Base-by-base conservation (phyloP, 495 filamentous ascomycete genomes). In the Platismatia glauca region DNA sequence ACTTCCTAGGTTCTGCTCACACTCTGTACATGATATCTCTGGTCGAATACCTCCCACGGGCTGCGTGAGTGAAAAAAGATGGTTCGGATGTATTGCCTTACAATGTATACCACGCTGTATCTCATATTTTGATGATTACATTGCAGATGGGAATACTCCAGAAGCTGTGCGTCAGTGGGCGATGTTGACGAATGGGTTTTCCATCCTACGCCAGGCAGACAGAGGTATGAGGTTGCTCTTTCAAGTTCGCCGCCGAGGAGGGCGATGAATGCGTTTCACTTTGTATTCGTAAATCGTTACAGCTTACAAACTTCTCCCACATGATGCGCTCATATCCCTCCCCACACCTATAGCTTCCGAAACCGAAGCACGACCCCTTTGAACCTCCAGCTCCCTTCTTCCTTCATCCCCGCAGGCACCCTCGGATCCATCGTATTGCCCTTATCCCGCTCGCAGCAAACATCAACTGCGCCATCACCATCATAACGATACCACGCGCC, bases 31-130 rank as follows among this genome's bases (percentile, higher is more conserved):
- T 20, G 48, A 59, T 18, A 18, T 39, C 20, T 4, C 24, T 22
- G 31, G 37, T 27, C 38, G 60, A 33, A 29, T 37, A 52, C 27
- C 29, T 62, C 41, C 7, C 35, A 33, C 60, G 34, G 16, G 29
- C 34, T n/a, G n/a, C 12, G 11, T 20, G 24, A 41, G 13, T 12
- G 60, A 31, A 50, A 55, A 37, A 56, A 44, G 48, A 38, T 9
- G 35, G 7, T 31, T 55, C 29, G 6, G 4, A 18, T 56, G 37
- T 5, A 24, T 35, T 55, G 24, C 34, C 24, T 43, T 55, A 43
- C 12, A 11, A 58, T 62, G 50, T 56, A 56, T n/a, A 62, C 33
- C 29, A 55, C 34, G 1, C 6, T 31, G 20, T 55, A 34, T 61
- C 38, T 39, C 13, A 18, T n/a, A 13, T 55, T 29, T 53, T 20